Base-by-base conservation (phyloP, 805 yeast genomes). In the Scheffersomyces stipitis region DNA sequence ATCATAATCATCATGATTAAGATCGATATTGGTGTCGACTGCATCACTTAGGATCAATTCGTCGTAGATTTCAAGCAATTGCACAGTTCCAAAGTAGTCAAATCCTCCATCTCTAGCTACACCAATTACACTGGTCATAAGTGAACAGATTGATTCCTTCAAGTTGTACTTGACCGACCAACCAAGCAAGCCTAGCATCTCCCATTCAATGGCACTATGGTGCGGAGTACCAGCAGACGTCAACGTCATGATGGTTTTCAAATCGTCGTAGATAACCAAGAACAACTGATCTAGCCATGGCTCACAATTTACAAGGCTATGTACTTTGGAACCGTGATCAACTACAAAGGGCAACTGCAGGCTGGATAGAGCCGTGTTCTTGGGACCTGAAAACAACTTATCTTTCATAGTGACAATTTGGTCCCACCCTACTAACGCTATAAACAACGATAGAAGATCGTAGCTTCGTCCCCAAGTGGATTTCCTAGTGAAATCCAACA, bases 341-440 rank as follows among this genome's bases (percentile, higher is more conserved):
- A 57, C 59, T 10, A 49, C 53, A 37, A 36, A 51, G 4, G 44
- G 38, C 27, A 36, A 10, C 10, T 7, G 24, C 24, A 20, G 9
- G 10, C 10, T 20, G 24, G 24, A 7, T 7, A 40, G 29, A 15
- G 45, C 35, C 33, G 38, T 31, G 28, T 46, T 35, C 20, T 31
- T 31, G 24, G 24, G 10, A 10, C 24, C 24, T 20, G 24, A 78
- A 61, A 91, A 91, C 0, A 85, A 80, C 14, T 71, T 64, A 1
- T 89, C 78, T 40, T 96, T 77, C 26, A 81, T 52, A 38, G 69
- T 66, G 46, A 90, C 69, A 24, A 88, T 59, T 24, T 73, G 76
- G 48, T 86, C 87, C 99, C 99, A 91, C 3, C 96, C 96, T 28
- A 81, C 66, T 16, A 71, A 62, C 14, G 81, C 73, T 3, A 81